Evolutionary conservation across 331 rosid species (phyloP).

Genomic region (Dryas integrifolia): DNA sequence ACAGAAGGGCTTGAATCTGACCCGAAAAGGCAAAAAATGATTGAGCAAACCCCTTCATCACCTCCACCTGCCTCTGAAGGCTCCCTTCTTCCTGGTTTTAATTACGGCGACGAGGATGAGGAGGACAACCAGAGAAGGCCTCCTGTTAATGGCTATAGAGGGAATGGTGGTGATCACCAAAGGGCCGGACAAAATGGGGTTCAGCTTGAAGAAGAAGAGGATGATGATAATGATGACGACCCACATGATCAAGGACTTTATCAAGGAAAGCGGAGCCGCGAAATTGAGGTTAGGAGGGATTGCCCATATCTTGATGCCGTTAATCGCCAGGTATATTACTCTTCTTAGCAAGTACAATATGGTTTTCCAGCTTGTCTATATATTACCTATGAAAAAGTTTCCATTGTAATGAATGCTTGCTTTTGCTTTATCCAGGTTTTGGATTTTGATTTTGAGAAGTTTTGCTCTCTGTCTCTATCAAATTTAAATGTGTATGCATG

Average conservation of each 20-base stretch:
- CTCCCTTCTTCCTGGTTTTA: slow-evolving; percentile 63
- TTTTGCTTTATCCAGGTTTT: slow-evolving; percentile 57
- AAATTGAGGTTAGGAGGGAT: slow-evolving; percentile 69
- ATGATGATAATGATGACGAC: slow-evolving; percentile 52
- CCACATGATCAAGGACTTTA: slow-evolving; percentile 34
- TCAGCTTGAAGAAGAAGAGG: slow-evolving; percentile 43
- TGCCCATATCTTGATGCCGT: slow-evolving; percentile 96
- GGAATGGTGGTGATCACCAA: slow-evolving; percentile 20
- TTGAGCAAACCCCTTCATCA: slow-evolving; percentile 16
- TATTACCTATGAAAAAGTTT: neutral
- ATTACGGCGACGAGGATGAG: slow-evolving; percentile 88
- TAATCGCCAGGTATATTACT: slow-evolving; percentile 79
- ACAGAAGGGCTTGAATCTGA: slow-evolving; percentile 20
- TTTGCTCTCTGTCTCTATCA: slow-evolving; percentile 85
- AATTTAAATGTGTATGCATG: slow-evolving; percentile 94
- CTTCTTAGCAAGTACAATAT: slow-evolving; percentile 1
- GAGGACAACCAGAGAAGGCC: slow-evolving; percentile 39
- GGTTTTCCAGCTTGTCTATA: neutral
- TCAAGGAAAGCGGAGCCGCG: slow-evolving; percentile 53
- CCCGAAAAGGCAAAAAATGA: slow-evolving; percentile 31
- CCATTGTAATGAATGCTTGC: neutral
- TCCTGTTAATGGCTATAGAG: slow-evolving; percentile 15
- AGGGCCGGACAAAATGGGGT: slow-evolving; percentile 41
- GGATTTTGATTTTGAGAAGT: slow-evolving; percentile 97
- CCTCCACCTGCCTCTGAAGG: slow-evolving; percentile 28